A percentile compares a stretch with the other conserved stretches of the same genome.
phyloP scores from a whole-genome alignment of 2,329 filamentous ascomycete species.

The Exutisphaerella laricina region DNA sequence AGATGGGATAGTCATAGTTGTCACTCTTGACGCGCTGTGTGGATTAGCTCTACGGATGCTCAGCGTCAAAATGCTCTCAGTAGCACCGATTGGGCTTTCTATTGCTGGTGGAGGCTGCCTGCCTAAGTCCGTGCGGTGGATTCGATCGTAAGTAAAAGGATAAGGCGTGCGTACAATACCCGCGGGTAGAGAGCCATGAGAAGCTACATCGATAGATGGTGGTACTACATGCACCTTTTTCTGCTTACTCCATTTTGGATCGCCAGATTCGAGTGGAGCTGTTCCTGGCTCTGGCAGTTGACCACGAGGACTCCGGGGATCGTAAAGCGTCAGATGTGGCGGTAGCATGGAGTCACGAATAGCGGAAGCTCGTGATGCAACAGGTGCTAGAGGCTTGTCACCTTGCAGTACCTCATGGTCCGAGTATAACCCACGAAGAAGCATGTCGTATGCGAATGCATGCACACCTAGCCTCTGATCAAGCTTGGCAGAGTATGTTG shows the following conservation, averaged over 20 bases:
- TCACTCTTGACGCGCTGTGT: constrained; percentile 22
- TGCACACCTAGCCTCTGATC: constrained; percentile 30
- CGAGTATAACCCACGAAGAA: constrained; percentile 30
- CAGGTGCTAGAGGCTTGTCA: constrained; percentile 2
- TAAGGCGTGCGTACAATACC: constrained; percentile 33
- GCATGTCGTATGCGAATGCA: constrained; percentile 31
- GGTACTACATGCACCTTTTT: constrained; percentile 32
- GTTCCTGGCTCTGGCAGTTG: constrained; percentile 7
- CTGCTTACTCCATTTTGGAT: constrained; percentile 11
- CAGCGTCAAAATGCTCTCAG: constrained; percentile 31
- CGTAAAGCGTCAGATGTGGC: constrained; percentile 17
- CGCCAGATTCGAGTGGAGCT: not conserved
- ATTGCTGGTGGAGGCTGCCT: constrained; percentile 11
- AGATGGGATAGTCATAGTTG: constrained; percentile 29
- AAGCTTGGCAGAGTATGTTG: constrained; percentile 19
- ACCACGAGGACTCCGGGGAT: constrained; percentile 24
- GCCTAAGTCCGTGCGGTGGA: constrained; percentile 25
- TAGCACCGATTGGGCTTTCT: constrained; percentile 6
- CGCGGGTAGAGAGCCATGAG: constrained; percentile 22
- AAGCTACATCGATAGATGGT: constrained; percentile 29
- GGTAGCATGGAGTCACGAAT: constrained; percentile 23
- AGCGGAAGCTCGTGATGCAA: constrained; percentile 5
- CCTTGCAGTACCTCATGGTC: constrained; percentile 25
- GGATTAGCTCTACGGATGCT: constrained; percentile 27
- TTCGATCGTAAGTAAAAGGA: constrained; percentile 19